Conservation (phyloP, 2,329 filamentous ascomycete genomes). For the Botrytis fragariae region DNA sequence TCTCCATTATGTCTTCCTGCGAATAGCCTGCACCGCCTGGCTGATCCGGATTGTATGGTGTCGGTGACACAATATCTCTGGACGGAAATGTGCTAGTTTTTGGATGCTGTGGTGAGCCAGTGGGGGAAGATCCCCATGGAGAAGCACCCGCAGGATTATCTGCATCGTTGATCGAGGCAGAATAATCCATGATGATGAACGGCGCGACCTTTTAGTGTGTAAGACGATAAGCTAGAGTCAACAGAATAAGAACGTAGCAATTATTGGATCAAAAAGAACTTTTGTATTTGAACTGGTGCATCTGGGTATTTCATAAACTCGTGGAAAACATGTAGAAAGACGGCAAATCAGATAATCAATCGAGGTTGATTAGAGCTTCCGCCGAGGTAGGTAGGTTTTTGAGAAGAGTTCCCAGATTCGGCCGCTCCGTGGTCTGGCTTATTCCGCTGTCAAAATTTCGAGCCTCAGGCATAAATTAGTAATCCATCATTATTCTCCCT, state of each 20-base stretch:
- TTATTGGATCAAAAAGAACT: constrained; percentile 11
- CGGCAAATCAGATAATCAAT: constrained; percentile 4
- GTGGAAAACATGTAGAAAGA: constrained; percentile 12
- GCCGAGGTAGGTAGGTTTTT: constrained; percentile 16
- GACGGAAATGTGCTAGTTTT: constrained; percentile 32
- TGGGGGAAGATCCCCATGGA: constrained; percentile 53
- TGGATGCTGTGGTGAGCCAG: constrained; percentile 35
- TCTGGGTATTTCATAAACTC: constrained; percentile 14
- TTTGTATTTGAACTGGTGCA: neutral
- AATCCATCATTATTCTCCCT: neutral
- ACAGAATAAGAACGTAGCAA: constrained; percentile 16
- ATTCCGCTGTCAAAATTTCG: neutral
- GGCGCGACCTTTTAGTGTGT: constrained; percentile 21
- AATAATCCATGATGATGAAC: constrained; percentile 60
- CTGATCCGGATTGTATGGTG: constrained; percentile 30
- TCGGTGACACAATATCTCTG: constrained; percentile 34
- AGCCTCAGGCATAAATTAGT: constrained; percentile 15
- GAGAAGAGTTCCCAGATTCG: constrained; percentile 9
- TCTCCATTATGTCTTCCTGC: constrained; percentile 32
- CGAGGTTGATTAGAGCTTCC: constrained; percentile 8
- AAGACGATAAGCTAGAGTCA: constrained; percentile 8
- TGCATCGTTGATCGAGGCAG: constrained; percentile 54
- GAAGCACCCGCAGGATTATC: constrained; percentile 57
- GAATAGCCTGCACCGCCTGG: constrained; percentile 29
- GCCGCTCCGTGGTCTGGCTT: constrained; percentile 6